Evolutionary conservation across 2,329 filamentous ascomycete genomes (phyloP), one percentile per base, ranked within the genome.

Genomic region (Penicillium rolfsii): DNA sequence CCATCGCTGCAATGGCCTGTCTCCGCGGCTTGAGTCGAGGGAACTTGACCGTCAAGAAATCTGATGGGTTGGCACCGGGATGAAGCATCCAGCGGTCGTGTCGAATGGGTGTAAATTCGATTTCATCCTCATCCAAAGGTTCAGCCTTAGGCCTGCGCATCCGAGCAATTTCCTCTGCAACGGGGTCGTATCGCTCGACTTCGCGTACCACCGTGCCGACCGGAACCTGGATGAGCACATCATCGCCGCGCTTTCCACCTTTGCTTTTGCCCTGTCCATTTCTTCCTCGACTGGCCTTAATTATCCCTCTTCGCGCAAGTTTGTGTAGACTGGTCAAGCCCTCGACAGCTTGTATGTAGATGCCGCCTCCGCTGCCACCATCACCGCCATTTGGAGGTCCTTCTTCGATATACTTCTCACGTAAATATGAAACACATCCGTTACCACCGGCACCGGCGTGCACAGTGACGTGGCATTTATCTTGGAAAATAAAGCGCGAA

Each of bases 331-430:
- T 97, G 0, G 93, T 98, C 77, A 98, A 91, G 61, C 93, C 92
- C 57, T 90, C 88, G 1, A 96, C 87, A 7, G 95, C 93, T 78
- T 98, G 94, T 60, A 99, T 96, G 76, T 96, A 98, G 67, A 99
- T 83, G 70, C 90, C 96, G 41, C 95, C 95, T 63, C 95, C 95
- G 58, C 87, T 90, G 4, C 95, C 95, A 45, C 95, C 95, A 73
- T 99, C 93, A 61, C 95, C 95, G 52, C 95, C 95, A 76, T 99
- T 98, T 9, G 95, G 87, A 11, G 95, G 95, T 0, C 95, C 95
- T 65, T 96, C 89, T 48, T 89, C 86, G 33, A 97, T 83, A 76
- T 91, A 98, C 64, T 94, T 94, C 71, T 99, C 95, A 22, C 94
- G 89, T 46, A 96, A 80, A 74, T 98, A 99, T 0, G 95, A 95